Percentiles rank a stretch among this genome's conserved stretches.
Evolutionary conservation across 345 rosid genomes (phyloP).

Genomic region (Salix purpurea): DNA sequence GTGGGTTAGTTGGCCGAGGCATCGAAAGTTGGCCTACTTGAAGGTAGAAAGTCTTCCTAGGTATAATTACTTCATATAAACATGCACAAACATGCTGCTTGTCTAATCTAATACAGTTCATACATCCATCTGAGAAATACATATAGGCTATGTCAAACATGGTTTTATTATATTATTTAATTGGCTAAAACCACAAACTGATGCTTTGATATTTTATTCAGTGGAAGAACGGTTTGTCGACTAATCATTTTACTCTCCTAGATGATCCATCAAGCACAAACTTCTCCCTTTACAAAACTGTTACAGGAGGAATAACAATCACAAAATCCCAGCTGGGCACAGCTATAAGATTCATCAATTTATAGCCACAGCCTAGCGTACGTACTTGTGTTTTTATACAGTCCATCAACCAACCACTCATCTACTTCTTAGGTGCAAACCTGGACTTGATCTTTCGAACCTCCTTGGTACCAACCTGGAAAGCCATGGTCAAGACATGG

Average conservation of each 20-base stretch:
- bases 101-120: neutral
- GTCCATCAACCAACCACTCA: neutral
- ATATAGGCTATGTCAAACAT: neutral
- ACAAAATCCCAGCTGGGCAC: neutral
- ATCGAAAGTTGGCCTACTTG: neutral
- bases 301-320: neutral
- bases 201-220: neutral
- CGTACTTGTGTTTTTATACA: neutral
- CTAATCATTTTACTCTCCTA: no score
- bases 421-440: constrained; percentile 21
- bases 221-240: neutral
- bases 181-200: neutral
- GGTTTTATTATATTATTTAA: neutral
- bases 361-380: neutral
- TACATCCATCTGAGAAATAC: neutral
- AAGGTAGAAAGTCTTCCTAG: neutral
- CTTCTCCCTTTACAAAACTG: neutral
- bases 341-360: neutral
- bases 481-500: constrained; percentile 18
- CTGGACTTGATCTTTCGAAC: constrained; percentile 19
- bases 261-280: neutral
- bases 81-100: neutral
- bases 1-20: neutral
- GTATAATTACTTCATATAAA: neutral
- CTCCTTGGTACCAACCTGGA: constrained; percentile 20